Evolutionary conservation across 306 rosid species (phyloP).

Genomic region (Rubus parviflorus): DNA sequence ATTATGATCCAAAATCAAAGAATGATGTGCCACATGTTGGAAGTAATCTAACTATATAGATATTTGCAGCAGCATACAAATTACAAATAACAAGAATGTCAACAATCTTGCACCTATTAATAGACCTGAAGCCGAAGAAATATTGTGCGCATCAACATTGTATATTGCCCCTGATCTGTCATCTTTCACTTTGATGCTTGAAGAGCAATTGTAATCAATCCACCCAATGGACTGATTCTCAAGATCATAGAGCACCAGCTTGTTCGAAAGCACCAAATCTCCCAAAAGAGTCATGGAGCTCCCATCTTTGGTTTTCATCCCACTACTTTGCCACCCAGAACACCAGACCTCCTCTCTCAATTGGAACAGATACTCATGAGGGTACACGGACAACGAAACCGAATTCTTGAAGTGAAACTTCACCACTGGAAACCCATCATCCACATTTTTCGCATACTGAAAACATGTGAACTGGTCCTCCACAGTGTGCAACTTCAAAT

Average conservation of each 20-base stretch:
- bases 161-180: constrained; percentile 46
- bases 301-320: constrained; percentile 6
- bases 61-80: constrained; percentile 14
- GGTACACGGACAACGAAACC: constrained; percentile 12
- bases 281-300: neutral
- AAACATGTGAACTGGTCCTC: constrained; percentile 65
- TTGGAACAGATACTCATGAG: constrained; percentile 22
- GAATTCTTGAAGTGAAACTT: constrained; percentile 23
- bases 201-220: constrained; percentile 20
- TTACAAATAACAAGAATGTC: constrained; percentile 6
- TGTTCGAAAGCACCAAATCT: constrained; percentile 21
- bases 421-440: constrained; percentile 19
- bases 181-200: constrained; percentile 72
- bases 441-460: constrained; percentile 3
- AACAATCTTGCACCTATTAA: neutral
- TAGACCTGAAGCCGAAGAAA: constrained; percentile 21
- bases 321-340: constrained; percentile 20
- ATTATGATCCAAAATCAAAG: constrained; percentile 9
- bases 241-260: constrained; percentile 19
- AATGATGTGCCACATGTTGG: constrained; percentile 13
- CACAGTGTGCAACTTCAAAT: constrained; percentile 41
- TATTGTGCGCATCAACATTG: constrained; percentile 56
- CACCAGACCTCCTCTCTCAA: constrained; percentile 20
- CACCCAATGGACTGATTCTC: constrained; percentile 18
- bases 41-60: constrained; percentile 5